phyloP scores from a whole-genome alignment of 257 asterid species.

The Nicotiana undulata region DNA sequence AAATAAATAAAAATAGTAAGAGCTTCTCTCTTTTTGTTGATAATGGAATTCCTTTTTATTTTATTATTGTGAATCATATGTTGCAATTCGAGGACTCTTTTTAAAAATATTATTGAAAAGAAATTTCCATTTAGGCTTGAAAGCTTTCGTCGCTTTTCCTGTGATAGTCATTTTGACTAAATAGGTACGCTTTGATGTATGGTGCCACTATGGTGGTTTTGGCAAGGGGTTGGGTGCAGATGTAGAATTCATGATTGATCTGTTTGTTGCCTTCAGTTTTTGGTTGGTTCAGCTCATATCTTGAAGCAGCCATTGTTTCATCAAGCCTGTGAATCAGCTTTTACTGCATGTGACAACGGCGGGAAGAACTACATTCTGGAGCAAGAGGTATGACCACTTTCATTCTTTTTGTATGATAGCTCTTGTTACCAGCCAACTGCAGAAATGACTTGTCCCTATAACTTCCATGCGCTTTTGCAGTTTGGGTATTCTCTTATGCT shows the following conservation, averaged over 20 bases:
- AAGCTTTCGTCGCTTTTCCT: neutral
- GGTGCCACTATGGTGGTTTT: neutral
- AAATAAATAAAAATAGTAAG: too few relatives aligned
- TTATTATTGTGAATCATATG: neutral
- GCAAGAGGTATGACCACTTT: conserved; percentile 47
- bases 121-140: neutral
- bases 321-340: conserved; percentile 70
- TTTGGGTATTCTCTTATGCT: conserved; percentile 46
- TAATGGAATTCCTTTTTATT: neutral
- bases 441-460: neutral
- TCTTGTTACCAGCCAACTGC: neutral
- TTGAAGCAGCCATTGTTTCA: conserved; percentile 71
- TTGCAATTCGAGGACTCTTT: neutral
- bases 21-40: neutral
- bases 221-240: neutral
- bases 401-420: neutral
- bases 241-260: neutral
- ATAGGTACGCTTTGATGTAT: neutral
- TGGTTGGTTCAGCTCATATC: conserved; percentile 79
- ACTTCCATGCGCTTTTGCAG: conserved; percentile 32
- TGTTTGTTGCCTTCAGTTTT: conserved; percentile 53
- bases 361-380: conserved; percentile 41
- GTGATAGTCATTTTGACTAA: neutral
- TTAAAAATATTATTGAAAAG: neutral
- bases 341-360: conserved; percentile 42